Conservation (phyloP, 2,329 filamentous ascomycete species). For the Celoporthe dispersa region DNA sequence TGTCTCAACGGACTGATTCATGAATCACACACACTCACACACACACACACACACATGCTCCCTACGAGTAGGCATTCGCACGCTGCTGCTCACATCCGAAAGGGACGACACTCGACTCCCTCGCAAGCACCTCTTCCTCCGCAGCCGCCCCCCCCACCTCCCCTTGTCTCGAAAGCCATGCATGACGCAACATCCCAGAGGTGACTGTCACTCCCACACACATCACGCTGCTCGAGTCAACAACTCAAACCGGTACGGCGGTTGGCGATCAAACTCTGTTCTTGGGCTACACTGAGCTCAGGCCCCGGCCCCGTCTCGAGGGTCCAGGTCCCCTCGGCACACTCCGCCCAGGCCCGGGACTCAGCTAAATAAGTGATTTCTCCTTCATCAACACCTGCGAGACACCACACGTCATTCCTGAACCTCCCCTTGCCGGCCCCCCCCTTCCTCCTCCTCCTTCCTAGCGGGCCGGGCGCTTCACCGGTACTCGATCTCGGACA, state of each 20-base stretch:
- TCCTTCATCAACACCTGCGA: not conserved
- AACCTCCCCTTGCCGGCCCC: not conserved
- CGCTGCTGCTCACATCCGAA: not conserved
- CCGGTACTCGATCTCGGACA: not conserved
- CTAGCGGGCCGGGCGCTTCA: not conserved
- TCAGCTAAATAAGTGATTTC: not conserved
- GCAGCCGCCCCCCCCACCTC: not conserved
- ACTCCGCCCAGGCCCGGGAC: not conserved
- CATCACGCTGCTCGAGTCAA: not conserved
- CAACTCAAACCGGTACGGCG: not conserved
- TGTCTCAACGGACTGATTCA: not conserved
- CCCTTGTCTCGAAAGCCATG: not conserved
- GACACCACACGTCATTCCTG: not conserved
- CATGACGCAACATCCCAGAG: not conserved
- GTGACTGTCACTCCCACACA: not conserved
- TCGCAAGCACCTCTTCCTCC: not conserved
- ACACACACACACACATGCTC: not conserved
- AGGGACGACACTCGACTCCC: not conserved
- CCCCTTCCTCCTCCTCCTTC: not conserved
- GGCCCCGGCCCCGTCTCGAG: not conserved
- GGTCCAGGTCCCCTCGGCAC: not conserved
- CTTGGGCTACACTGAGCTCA: not conserved
- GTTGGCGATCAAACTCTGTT: slow-evolving; percentile 3
- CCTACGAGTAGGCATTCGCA: not conserved
- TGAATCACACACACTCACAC: not conserved